These are phyloP conservation scores for Sclerotinia sclerotiorum DNA, from an alignment of 2,329 filamentous ascomycete genomes.

Conservation along the genomic window DNA sequence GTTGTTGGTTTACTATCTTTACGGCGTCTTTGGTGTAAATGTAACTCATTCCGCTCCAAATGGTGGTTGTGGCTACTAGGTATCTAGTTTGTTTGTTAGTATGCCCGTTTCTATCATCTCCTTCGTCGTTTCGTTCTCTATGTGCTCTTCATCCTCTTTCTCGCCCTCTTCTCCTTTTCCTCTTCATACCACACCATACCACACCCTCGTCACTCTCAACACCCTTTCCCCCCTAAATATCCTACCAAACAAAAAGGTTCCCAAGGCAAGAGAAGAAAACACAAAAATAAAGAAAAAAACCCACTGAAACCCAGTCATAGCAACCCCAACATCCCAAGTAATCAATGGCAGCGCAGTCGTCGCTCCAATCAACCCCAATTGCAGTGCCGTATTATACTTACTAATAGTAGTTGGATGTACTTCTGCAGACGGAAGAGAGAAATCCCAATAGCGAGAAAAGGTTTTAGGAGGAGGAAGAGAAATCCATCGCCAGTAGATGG, in stretches of 20 bases:
- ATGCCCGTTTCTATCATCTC: conserved; percentile 35
- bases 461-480: conserved; percentile 92
- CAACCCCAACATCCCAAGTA: conserved; percentile 53
- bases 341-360: conserved; percentile 80
- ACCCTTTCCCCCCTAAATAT: background rate
- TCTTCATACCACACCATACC: background rate
- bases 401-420: conserved; percentile 80
- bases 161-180: background rate
- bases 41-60: conserved; percentile 94
- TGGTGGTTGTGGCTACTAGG: conserved; percentile 81
- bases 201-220: background rate
- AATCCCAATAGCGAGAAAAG: conserved; percentile 92
- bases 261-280: too few species aligned
- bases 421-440: conserved; percentile 83
- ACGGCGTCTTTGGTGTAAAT: conserved; percentile 88
- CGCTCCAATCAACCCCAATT: conserved; percentile 80
- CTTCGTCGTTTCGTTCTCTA: too few species aligned
- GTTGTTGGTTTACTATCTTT: conserved; percentile 66
- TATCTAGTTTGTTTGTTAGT: conserved; percentile 52
- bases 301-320: conserved; percentile 65
- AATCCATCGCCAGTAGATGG: conserved; percentile 95
- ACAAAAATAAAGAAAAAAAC: conserved; percentile 39
- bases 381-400: conserved; percentile 92
- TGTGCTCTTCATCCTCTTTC: too few species aligned
- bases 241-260: background rate